Base-by-base conservation (phyloP, 1,284 basidiomycete species). In the Ceratorhiza oryzae-sativae region DNA sequence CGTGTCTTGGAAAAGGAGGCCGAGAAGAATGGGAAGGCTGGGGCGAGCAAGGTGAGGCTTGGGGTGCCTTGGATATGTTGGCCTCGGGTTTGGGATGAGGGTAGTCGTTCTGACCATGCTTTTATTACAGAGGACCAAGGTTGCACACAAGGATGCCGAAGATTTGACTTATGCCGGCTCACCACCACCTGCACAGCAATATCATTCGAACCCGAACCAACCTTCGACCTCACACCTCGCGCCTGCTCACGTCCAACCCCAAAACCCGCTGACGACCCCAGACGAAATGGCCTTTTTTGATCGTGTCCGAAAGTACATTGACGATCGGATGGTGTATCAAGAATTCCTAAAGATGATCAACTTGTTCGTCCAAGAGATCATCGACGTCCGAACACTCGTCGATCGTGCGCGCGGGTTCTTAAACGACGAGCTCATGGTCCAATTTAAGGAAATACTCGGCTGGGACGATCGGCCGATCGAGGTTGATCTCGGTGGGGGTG, bases 341-440 rank as follows among this genome's bases (percentile, higher is more conserved):
- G 97, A 98, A 81, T 98, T 99, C 82, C 84, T 99, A 76, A 98
- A 97, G 80, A 84, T 98, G 71, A 87, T 98, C 78, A 98, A 98
- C 79, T 85, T 98, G 1, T 99, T 97, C 80, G 93, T 94, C 1
- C 94, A 98, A 79, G 94, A 96, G 86, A 83, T 87, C 77, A 86
- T 99, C 77, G 93, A 97, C 78, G 84, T 90, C 70, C 88, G 89
- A 77, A 90, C 89, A 1, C 87, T 99, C 34, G 85, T 99, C 45
- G 89, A 94, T 74, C 87, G 91, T 53, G 90, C 93, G 13, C 85
- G 88, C 71, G 84, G 88, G 30, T 97, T 97, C 81, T 85, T 98
- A 71, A 84, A 84, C 20, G 87, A 89, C 55, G 93, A 96, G 42
- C 84, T 98, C 71, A 88, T 95, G 81, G 79, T 83, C 1, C 90